These are phyloP conservation scores for Annulohypoxylon bovei DNA, from an alignment of 495 filamentous ascomycete species.

Conservation along the genomic window DNA sequence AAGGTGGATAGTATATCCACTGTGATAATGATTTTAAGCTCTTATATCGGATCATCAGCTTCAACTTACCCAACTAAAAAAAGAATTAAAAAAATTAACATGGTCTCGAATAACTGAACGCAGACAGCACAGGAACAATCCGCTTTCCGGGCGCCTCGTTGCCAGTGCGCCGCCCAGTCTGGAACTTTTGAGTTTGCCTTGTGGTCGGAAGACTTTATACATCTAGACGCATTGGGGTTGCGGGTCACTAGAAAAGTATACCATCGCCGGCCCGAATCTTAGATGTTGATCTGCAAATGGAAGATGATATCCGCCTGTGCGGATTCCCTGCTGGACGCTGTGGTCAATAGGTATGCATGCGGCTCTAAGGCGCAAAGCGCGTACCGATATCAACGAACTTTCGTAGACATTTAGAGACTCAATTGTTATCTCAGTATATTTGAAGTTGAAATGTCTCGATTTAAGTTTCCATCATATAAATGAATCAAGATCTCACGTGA, in stretches of 20 bases:
- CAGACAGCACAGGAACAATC: neutral
- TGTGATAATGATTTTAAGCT: neutral
- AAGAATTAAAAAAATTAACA: neutral
- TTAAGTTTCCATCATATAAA: too few species aligned
- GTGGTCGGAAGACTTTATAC: neutral
- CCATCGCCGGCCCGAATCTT: neutral
- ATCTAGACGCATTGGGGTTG: neutral
- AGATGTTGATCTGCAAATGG: neutral
- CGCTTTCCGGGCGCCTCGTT: neutral
- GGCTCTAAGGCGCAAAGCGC: neutral
- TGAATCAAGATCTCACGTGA: too few species aligned
- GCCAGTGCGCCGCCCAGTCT: neutral
- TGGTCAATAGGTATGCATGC: neutral
- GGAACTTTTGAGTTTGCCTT: neutral
- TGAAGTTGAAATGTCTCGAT: too few species aligned
- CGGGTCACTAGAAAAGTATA: neutral
- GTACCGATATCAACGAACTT: neutral
- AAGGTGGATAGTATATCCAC: neutral
- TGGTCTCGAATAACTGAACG: neutral
- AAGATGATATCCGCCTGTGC: neutral
- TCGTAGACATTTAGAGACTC: neutral
- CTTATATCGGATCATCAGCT: neutral
- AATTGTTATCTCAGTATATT: neutral
- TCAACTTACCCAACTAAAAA: too few species aligned
- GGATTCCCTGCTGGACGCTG: neutral